A percentile compares a stretch with the other conserved stretches of the same genome.
Evolutionary conservation across 1,284 basidiomycete genomes (phyloP).

Genomic region (Tilletia caries): DNA sequence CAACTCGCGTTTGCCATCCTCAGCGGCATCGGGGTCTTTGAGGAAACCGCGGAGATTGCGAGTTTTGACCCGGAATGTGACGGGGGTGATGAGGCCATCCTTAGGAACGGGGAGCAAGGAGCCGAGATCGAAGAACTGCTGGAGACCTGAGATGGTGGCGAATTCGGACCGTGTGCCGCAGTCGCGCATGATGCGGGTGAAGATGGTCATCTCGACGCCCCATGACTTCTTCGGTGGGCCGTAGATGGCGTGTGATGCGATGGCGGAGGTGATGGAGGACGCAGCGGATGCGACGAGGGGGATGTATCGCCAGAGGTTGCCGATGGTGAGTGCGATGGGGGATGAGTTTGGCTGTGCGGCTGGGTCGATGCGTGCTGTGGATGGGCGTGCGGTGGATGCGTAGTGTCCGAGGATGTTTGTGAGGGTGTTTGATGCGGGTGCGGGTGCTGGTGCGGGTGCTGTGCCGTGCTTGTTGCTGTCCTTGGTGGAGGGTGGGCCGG

Average conservation of each 20-base stretch:
- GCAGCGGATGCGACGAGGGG: slow-evolving; percentile 49
- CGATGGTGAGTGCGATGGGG: slow-evolving; percentile 36
- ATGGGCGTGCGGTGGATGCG: slow-evolving; percentile 23
- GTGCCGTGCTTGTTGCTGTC: slow-evolving; percentile 5
- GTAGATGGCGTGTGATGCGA: slow-evolving; percentile 53
- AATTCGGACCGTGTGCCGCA: slow-evolving; percentile 77
- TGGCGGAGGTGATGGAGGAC: slow-evolving; percentile 46
- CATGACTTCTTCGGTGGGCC: slow-evolving; percentile 79
- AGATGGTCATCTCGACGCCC: slow-evolving; percentile 67
- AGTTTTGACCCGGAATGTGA: slow-evolving; percentile 78
- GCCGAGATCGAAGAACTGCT: slow-evolving; percentile 74
- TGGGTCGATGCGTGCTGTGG: slow-evolving; percentile 44
- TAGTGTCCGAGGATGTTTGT: slow-evolving; percentile 14
- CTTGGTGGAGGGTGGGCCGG: not conserved
- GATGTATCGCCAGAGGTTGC: slow-evolving; percentile 47
- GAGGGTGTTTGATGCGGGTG: not conserved
- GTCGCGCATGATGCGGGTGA: slow-evolving; percentile 77
- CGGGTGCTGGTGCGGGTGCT: not conserved
- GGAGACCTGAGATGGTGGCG: slow-evolving; percentile 68
- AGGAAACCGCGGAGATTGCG: slow-evolving; percentile 74
- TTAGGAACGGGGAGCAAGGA: slow-evolving; percentile 83
- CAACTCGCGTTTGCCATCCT: slow-evolving; percentile 72
- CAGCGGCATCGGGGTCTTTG: slow-evolving; percentile 68
- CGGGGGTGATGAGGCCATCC: slow-evolving; percentile 90
- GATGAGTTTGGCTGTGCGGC: slow-evolving; percentile 25